phyloP scores from a whole-genome alignment of 2,329 filamentous ascomycete genomes.

The Leptographium procerum region DNA sequence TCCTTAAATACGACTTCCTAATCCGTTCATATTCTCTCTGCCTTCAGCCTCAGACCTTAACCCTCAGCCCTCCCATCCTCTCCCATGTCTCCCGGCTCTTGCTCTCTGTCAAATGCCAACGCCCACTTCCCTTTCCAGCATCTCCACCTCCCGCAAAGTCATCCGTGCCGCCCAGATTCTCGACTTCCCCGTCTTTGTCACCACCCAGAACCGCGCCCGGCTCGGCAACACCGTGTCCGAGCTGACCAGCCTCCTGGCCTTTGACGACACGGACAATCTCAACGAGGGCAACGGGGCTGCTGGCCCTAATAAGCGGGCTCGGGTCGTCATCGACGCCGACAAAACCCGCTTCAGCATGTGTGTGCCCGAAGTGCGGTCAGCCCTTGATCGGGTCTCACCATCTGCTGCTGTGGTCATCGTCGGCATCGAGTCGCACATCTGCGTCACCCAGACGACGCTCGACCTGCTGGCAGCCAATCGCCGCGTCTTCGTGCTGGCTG shows the following conservation, averaged over 20 bases:
- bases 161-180: conserved; percentile 53
- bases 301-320: not conserved
- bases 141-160: conserved; percentile 58
- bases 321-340: conserved; percentile 45
- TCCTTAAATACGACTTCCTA: no score
- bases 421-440: conserved; percentile 90
- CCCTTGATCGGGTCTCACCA: conserved; percentile 14
- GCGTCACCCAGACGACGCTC: conserved; percentile 82
- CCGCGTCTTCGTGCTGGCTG: conserved; percentile 74
- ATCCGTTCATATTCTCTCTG: not conserved
- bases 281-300: conserved; percentile 7
- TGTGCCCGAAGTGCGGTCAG: conserved; percentile 50
- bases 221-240: conserved; percentile 72
- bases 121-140: conserved; percentile 27
- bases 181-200: conserved; percentile 68
- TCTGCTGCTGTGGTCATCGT: conserved; percentile 55
- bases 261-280: conserved; percentile 26
- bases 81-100: not conserved
- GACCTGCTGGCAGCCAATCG: conserved; percentile 69
- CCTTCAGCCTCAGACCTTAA: not conserved
- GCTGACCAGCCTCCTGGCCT: conserved; percentile 43
- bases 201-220: conserved; percentile 70
- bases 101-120: not conserved
- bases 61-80: no score
- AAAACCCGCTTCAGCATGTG: conserved; percentile 90